Conservation (phyloP, 2,329 filamentous ascomycete species). For the Aotearoamyces nothofagi region DNA sequence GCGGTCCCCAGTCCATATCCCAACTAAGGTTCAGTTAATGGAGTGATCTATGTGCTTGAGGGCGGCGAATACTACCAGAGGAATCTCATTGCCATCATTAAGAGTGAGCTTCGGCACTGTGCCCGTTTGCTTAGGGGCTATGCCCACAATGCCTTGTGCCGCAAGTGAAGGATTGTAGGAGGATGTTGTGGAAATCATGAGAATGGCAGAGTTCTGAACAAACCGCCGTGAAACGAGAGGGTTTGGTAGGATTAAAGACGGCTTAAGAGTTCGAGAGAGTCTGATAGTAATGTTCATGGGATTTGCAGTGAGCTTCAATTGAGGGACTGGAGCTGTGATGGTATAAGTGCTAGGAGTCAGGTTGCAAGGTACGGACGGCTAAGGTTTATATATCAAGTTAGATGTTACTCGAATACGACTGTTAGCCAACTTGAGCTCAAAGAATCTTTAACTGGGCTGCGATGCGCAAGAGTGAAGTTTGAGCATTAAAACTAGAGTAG, state of each 20-base stretch:
- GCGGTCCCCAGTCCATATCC: conserved; percentile 62
- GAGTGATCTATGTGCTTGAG: conserved; percentile 1
- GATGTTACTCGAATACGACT: no score
- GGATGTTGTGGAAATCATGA: conserved; percentile 28
- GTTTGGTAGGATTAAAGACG: no score
- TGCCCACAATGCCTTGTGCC: conserved; percentile 34
- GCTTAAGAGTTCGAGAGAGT: no score
- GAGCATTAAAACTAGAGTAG: no score
- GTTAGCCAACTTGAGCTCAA: no score
- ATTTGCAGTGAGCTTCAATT: no score
- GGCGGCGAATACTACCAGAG: conserved; percentile 35
- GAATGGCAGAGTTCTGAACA: no score
- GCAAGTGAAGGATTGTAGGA: conserved; percentile 17
- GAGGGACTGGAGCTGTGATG: no score
- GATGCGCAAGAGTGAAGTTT: no score
- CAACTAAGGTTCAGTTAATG: conserved; percentile 29
- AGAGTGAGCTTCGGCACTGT: conserved; percentile 47
- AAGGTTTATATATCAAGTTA: not conserved
- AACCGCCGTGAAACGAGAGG: no score
- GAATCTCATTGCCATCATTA: conserved; percentile 60
- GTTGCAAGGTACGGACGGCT: not conserved
- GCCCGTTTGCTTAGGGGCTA: conserved; percentile 55
- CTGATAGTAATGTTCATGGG: no score
- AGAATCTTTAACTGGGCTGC: no score
- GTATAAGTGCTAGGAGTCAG: not conserved